Percentiles rank a stretch among this genome's conserved stretches.
phyloP scores from a whole-genome alignment of 176 grass and related monocot genomes.

The Thinopyrum elongatum region DNA sequence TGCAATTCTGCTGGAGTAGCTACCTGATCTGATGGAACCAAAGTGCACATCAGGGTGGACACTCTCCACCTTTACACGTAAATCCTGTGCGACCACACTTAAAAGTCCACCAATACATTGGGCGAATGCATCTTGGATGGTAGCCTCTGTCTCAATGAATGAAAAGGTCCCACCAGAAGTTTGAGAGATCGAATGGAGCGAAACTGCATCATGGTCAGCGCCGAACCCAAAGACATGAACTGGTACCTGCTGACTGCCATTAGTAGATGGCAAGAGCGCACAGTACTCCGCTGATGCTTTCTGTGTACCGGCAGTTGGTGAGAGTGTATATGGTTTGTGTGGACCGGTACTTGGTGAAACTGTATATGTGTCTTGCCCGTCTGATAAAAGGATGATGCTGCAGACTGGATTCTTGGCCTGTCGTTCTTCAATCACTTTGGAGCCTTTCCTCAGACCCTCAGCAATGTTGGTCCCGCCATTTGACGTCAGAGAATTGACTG shows the following conservation, averaged over 20 bases:
- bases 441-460: slow-evolving; percentile 88
- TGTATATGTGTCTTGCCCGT: slow-evolving; percentile 88
- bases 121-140: slow-evolving; percentile 93
- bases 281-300: slow-evolving; percentile 53
- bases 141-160: slow-evolving; percentile 84
- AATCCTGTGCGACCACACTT: slow-evolving; percentile 75
- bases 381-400: slow-evolving; percentile 90
- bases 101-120: slow-evolving; percentile 94
- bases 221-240: slow-evolving; percentile 97
- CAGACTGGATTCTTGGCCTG: slow-evolving; percentile 91
- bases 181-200: slow-evolving; percentile 85
- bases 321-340: slow-evolving; percentile 15
- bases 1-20: slow-evolving; percentile 57
- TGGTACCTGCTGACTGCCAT: slow-evolving; percentile 44
- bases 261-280: slow-evolving; percentile 61
- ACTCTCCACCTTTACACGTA: slow-evolving; percentile 62
- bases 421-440: slow-evolving; percentile 81
- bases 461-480: slow-evolving; percentile 90
- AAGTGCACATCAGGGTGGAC: slow-evolving; percentile 62
- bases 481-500: slow-evolving; percentile 71
- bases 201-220: slow-evolving; percentile 74
- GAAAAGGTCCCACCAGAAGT: slow-evolving; percentile 87
- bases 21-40: slow-evolving; percentile 69
- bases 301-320: slow-evolving; percentile 1
- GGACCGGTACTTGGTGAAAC: slow-evolving; percentile 55